Base-by-base conservation (phyloP, 139 green algal genomes). In the Astrephomene gubernaculifera region DNA sequence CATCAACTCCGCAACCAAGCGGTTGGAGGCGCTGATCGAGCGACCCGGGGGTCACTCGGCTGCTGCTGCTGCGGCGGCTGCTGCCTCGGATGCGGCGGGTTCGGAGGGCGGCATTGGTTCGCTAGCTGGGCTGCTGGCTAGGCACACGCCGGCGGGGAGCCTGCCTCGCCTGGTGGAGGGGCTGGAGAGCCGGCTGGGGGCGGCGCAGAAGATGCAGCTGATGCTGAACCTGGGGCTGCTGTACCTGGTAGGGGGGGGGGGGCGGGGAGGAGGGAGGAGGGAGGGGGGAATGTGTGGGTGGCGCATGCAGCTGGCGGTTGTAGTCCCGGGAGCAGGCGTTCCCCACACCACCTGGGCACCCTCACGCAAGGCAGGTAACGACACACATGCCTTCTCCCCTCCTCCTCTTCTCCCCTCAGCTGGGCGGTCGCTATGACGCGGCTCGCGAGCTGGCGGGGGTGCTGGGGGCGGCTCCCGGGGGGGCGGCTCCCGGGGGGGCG, bases 21-120 rank as follows among this genome's bases (percentile, higher is more conserved):
- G 88, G 54, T 74, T 97, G 38, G 96, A 98, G 61, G 82, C 83
- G 3, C 86, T 96, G 57, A 41, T 96, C 44, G 92, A 95, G 68
- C 71, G 60, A 71, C 44, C 82, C 65, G 63, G 70, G 57, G 65
- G n/a, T 19, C 38, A 41, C 38, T 39, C 25, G 4, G 41, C 41
- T 0, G 61, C 54, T 8, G 53, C 38, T 21, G 76, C 53, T 0
- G 39, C 14, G 27, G 60, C 29, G 27, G 76, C 38, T n/a, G 38
- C 39, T 4, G 75, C 33, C 4, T 39, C 4, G 4, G 71, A 44
- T 29, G 76, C 72, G 24, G 39, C 24, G 9, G 41, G 60, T 41
- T 60, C 14, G 1, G 54, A 41, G 39, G 76, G 41, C 39, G 22
- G 36, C 5, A 60, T 83, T 27, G 76, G 76, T 29, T 29, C 54